Conservation (phyloP, 73 alveolate genomes). For the Paramecium sexaurelia region DNA sequence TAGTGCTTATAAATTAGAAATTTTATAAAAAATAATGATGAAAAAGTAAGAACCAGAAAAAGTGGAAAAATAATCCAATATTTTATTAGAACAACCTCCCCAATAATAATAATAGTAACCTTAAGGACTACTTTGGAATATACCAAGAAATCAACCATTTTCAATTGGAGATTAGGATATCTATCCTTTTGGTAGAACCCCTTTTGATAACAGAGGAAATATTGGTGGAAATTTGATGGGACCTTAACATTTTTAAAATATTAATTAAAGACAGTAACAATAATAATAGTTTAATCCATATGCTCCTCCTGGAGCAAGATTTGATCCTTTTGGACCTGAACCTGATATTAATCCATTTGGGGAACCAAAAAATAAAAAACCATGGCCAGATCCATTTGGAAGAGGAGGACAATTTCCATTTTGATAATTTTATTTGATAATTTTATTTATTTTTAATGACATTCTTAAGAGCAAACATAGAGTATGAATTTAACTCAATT, state of each 20-base stretch:
- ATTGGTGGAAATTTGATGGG: conserved; percentile 39
- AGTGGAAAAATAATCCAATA: not conserved
- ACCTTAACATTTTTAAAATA: not conserved
- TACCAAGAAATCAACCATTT: conserved; percentile 15
- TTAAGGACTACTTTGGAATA: not conserved
- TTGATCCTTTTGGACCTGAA: conserved; percentile 52
- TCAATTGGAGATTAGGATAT: not conserved
- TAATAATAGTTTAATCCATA: not conserved
- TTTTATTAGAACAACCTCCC: not conserved
- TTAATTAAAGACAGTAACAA: not conserved
- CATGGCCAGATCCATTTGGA: not conserved
- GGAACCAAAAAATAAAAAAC: not conserved
- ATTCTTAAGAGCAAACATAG: not conserved
- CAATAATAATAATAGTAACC: not conserved
- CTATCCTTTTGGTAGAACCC: not conserved
- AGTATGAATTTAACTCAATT: not conserved
- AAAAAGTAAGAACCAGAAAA: not conserved
- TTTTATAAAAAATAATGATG: not conserved
- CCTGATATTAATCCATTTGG: conserved; percentile 34
- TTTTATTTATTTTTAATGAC: not conserved
- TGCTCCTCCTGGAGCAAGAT: conserved; percentile 55
- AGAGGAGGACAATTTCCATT: conserved; percentile 7
- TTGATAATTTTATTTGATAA: conserved; percentile 3
- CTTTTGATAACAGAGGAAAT: not conserved
- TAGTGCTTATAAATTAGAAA: not conserved